These are phyloP conservation scores for Cyclostephanos invisitatus DNA, from an alignment of 108 stramenopile genomes.

Conservation along the genomic window DNA sequence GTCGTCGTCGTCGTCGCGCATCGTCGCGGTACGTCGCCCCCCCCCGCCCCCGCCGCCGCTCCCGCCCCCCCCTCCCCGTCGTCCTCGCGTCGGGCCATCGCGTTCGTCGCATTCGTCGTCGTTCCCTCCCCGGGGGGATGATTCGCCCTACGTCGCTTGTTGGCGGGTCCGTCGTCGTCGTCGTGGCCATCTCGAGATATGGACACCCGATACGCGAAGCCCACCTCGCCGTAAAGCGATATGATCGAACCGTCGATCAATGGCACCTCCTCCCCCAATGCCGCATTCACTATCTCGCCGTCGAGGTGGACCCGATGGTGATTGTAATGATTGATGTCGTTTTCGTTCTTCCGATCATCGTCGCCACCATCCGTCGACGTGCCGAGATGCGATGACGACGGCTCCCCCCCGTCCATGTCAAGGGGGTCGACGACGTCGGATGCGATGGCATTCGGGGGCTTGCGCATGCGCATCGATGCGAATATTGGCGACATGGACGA, in stretches of 20 bases:
- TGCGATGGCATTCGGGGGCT: conserved; percentile 8
- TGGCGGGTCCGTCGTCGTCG: conserved; percentile 4
- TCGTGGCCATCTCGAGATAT: conserved; percentile 9
- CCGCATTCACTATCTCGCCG: conserved; percentile 6
- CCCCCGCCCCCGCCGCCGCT: too few relatives aligned
- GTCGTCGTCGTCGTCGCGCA: not conserved
- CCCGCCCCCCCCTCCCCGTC: too few relatives aligned
- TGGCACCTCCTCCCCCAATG: conserved; percentile 13
- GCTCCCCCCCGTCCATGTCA: too few relatives aligned
- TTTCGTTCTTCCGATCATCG: too few relatives aligned
- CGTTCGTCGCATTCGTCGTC: too few relatives aligned
- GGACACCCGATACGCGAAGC: conserved; percentile 23
- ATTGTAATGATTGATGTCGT: not conserved
- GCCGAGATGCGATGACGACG: too few relatives aligned
- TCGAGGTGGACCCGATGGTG: conserved; percentile 22
- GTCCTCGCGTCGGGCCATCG: too few relatives aligned
- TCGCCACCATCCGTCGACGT: too few relatives aligned
- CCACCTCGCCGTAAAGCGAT: conserved; percentile 14
- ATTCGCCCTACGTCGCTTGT: too few relatives aligned
- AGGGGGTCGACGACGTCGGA: too few relatives aligned
- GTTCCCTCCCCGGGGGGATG: too few relatives aligned
- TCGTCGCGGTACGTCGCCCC: too few relatives aligned
- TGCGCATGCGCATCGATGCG: conserved; percentile 35
- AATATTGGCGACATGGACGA: not conserved
- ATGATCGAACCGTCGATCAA: conserved; percentile 29